Evolutionary conservation across 805 yeast genomes (phyloP).

Genomic region (Candida anglica): DNA sequence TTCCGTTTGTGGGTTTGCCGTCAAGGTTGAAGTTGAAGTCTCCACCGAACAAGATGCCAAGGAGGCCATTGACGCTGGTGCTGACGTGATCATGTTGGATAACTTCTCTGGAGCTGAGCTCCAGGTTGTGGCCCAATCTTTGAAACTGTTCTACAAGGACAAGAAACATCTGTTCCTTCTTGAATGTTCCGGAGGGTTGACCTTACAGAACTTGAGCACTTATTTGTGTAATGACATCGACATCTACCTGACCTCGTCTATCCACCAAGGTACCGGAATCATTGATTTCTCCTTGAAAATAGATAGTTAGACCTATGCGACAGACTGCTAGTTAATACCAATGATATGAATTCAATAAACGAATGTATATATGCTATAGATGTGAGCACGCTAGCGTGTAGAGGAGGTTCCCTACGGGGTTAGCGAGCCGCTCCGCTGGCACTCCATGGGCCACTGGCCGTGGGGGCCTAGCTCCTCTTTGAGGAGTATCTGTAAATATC

Average conservation of each 20-base stretch:
- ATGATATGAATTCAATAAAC: no score
- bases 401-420: no score
- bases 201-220: conserved; percentile 56
- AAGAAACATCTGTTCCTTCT: conserved; percentile 49
- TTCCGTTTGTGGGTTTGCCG: conserved; percentile 79
- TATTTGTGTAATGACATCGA: conserved; percentile 79
- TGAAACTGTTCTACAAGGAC: conserved; percentile 56
- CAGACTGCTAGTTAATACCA: no score
- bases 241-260: conserved; percentile 83
- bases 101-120: conserved; percentile 71
- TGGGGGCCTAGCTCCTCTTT: no score
- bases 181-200: conserved; percentile 92
- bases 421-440: no score
- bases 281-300: conserved; percentile 85
- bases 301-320: no score
- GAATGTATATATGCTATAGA: no score
- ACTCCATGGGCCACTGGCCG: no score
- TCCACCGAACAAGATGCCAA: conserved; percentile 80
- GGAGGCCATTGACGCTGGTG: conserved; percentile 93
- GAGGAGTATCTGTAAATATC: no score
- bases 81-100: conserved; percentile 93
- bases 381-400: no score
- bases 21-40: conserved; percentile 91
- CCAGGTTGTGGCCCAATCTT: conserved; percentile 55
- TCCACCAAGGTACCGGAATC: conserved; percentile 86